Evolutionary conservation across 352 stramenopile species (phyloP), one percentile per base, ranked within the genome.

Genomic region (Phytophthora crassamura): DNA sequence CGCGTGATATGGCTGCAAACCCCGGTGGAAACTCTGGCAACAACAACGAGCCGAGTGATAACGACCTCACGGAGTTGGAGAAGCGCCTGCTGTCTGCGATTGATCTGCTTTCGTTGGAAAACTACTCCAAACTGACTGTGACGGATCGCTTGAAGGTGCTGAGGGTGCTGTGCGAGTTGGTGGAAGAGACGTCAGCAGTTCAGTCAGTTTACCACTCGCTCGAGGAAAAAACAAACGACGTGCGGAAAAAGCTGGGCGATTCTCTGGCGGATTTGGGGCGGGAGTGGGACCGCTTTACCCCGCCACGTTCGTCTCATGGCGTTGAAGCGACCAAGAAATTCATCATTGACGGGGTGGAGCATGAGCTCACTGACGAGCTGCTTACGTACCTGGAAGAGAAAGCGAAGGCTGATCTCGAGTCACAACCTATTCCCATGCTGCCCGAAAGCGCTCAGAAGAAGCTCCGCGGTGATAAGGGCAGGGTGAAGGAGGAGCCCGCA

Each of bases 331-430:
- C 83, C 0, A 79, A 80, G 18, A 82, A 75, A 12, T 92, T 95
- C 25, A 84, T 90, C 46, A 82, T 93, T 41, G 81, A 95, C 64
- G 81, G 86, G 0, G 75, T 85, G 8, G 79, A 90, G 30, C 82
- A 79, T 48, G 81, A 90, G 1, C 59, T 95, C 11, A 91, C 84
- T 2, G 84, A 93, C 39, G 80, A 91, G 16, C 48, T 95, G 6
- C 59, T 95, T 12, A 62, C 70, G 5, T 90, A 91, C 55, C 55
- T 95, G 16, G 75, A 91, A 42, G 77, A 82, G 10, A 89, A 90
- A 41, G 75, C 79, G 20, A 59, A 76, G 8, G 86, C 86, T 20
- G 83, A 93, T 47, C 56, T 89, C 2, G 78, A 95, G 16, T 72
- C 72, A 22, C 52, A 57, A 22, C 67, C 75, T 42, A 52, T 90